Percentiles rank a stretch among this genome's conserved stretches.
These are phyloP conservation scores for Thraustotheca clavata DNA, from an alignment of 352 stramenopile genomes.

Conservation along the genomic window DNA sequence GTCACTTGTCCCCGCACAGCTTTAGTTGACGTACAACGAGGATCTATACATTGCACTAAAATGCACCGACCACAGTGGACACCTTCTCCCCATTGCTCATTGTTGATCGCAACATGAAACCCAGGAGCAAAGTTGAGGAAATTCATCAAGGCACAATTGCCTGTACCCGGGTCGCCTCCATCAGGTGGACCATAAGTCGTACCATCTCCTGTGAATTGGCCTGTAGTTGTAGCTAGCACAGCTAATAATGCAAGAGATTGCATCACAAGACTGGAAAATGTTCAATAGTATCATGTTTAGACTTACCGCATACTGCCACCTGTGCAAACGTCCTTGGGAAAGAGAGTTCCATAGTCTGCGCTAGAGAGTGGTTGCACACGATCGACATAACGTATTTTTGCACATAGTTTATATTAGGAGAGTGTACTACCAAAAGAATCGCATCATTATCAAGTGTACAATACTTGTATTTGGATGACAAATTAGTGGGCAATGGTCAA, in stretches of 20 bases:
- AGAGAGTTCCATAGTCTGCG: too few species aligned
- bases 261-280: too few species aligned
- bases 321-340: too few species aligned
- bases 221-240: neutral
- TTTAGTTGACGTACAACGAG: constrained; percentile 21
- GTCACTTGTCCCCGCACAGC: constrained; percentile 25
- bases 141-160: constrained; percentile 47
- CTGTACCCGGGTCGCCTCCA: constrained; percentile 25
- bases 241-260: neutral
- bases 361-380: too few species aligned
- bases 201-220: constrained; percentile 33
- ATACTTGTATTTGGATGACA: too few species aligned
- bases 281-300: too few species aligned
- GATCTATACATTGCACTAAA: constrained; percentile 32
- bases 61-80: constrained; percentile 37
- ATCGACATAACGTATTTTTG: too few species aligned
- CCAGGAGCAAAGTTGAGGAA: constrained; percentile 29
- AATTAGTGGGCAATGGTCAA: too few species aligned
- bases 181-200: constrained; percentile 38
- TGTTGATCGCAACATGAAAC: constrained; percentile 45
- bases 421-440: too few species aligned
- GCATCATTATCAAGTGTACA: too few species aligned
- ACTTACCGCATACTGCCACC: too few species aligned
- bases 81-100: constrained; percentile 37
- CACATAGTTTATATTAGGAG: too few species aligned